phyloP scores from a whole-genome alignment of 2,329 filamentous ascomycete genomes.

The Pseudogymnoascus destructans region DNA sequence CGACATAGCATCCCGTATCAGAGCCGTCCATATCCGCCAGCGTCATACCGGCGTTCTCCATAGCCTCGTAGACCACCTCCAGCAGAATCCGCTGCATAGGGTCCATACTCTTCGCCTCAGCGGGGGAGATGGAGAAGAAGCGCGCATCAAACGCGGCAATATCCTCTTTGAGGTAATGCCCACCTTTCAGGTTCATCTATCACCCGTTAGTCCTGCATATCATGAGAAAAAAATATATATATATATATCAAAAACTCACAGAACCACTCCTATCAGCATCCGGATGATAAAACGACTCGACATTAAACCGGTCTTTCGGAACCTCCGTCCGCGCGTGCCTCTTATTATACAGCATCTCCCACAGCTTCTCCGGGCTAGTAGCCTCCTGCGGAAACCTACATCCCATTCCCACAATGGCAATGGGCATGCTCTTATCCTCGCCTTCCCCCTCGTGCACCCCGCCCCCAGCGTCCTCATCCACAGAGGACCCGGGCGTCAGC shows the following conservation, averaged over 20 bases:
- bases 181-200: constrained; percentile 14
- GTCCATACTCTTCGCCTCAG: constrained; percentile 22
- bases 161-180: constrained; percentile 16
- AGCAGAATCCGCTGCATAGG: constrained; percentile 23
- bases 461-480: not conserved
- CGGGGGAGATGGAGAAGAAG: constrained; percentile 15
- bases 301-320: constrained; percentile 32
- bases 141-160: constrained; percentile 16
- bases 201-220: not conserved
- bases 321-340: constrained; percentile 27
- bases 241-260: constrained; percentile 17
- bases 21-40: constrained; percentile 10
- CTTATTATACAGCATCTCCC: constrained; percentile 29
- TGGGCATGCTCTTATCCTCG: constrained; percentile 16
- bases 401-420: constrained; percentile 28
- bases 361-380: constrained; percentile 28
- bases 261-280: constrained; percentile 25
- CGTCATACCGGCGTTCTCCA: constrained; percentile 20
- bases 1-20: not conserved
- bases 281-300: constrained; percentile 41
- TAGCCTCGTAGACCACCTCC: constrained; percentile 21
- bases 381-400: constrained; percentile 29
- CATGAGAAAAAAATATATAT: too few species aligned
- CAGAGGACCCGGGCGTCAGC: not conserved
- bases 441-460: not conserved